A percentile compares a stretch with the other conserved stretches of the same genome.
phyloP scores from a whole-genome alignment of 2,329 filamentous ascomycete genomes.

The Hymenoscyphus fraxineus region DNA sequence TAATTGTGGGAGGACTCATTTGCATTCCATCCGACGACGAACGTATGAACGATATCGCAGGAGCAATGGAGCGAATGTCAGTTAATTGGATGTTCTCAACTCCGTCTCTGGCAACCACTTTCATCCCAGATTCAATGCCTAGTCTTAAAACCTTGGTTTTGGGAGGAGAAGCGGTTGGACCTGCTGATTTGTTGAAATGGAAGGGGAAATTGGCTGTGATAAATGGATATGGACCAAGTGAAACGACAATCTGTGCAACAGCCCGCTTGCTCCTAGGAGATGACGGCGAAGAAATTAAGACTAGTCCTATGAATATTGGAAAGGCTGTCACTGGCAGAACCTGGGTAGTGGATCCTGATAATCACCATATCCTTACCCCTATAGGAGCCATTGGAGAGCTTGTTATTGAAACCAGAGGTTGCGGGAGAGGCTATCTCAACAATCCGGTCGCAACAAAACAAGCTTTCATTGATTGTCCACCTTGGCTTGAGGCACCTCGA shows the following conservation, averaged over 20 bases:
- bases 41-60: slow-evolving; percentile 20
- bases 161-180: slow-evolving; percentile 79
- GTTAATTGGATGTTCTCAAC: slow-evolving; percentile 21
- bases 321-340: slow-evolving; percentile 16
- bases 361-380: slow-evolving; percentile 20
- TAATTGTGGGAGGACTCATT: slow-evolving; percentile 22
- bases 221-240: slow-evolving; percentile 72
- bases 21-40: slow-evolving; percentile 25
- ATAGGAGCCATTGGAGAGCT: slow-evolving; percentile 24
- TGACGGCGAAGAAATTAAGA: slow-evolving; percentile 9
- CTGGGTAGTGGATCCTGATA: slow-evolving; percentile 37
- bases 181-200: slow-evolving; percentile 44
- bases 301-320: slow-evolving; percentile 21
- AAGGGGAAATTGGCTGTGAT: slow-evolving; percentile 35
- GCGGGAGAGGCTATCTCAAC: slow-evolving; percentile 57
- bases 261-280: slow-evolving; percentile 6
- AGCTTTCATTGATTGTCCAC: slow-evolving; percentile 53
- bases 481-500: slow-evolving; percentile 41
- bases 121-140: slow-evolving; percentile 80
- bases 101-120: slow-evolving; percentile 51
- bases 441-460: slow-evolving; percentile 54
- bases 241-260: slow-evolving; percentile 38
- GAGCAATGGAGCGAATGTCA: slow-evolving; percentile 18
- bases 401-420: slow-evolving; percentile 44
- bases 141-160: slow-evolving; percentile 68